Percentiles rank a stretch among this genome's conserved stretches.
These are phyloP conservation scores for Penicillium flavigenum DNA, from an alignment of 495 filamentous ascomycete genomes.

Conservation along the genomic window DNA sequence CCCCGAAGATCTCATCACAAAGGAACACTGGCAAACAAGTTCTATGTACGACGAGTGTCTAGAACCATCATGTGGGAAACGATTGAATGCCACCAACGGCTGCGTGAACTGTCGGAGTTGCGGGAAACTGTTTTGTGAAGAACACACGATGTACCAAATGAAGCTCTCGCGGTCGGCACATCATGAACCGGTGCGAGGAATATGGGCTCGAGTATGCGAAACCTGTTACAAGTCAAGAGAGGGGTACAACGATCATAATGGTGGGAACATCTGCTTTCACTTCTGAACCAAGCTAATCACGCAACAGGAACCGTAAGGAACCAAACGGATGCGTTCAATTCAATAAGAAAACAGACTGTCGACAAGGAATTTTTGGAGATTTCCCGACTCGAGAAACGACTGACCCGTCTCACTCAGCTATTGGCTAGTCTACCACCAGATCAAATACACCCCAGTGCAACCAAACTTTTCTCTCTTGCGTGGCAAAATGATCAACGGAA, in stretches of 20 bases:
- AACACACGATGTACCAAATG: constrained; percentile 99
- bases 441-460: constrained; percentile 45
- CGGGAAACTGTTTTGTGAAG: constrained; percentile 91
- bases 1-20: constrained; percentile 84
- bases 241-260: constrained; percentile 89
- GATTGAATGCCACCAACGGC: constrained; percentile 73
- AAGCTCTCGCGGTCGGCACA: constrained; percentile 86
- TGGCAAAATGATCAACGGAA: constrained; percentile 68
- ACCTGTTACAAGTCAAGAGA: constrained; percentile 96
- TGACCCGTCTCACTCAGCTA: constrained; percentile 86
- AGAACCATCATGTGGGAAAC: constrained; percentile 81
- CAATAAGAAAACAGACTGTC: constrained; percentile 69
- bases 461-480: constrained; percentile 57
- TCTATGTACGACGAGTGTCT: constrained; percentile 75
- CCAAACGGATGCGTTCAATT: constrained; percentile 66
- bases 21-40: constrained; percentile 82
- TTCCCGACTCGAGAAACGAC: constrained; percentile 81
- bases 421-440: constrained; percentile 69
- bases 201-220: constrained; percentile 95
- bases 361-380: constrained; percentile 84
- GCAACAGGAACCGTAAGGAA: constrained; percentile 57
- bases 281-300: constrained; percentile 18
- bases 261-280: constrained; percentile 25
- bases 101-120: constrained; percentile 91
- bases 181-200: constrained; percentile 87